Evolutionary conservation across 2,329 filamentous ascomycete genomes (phyloP), one percentile per base, ranked within the genome.

Genomic region (Zasmidium citrigriseum): DNA sequence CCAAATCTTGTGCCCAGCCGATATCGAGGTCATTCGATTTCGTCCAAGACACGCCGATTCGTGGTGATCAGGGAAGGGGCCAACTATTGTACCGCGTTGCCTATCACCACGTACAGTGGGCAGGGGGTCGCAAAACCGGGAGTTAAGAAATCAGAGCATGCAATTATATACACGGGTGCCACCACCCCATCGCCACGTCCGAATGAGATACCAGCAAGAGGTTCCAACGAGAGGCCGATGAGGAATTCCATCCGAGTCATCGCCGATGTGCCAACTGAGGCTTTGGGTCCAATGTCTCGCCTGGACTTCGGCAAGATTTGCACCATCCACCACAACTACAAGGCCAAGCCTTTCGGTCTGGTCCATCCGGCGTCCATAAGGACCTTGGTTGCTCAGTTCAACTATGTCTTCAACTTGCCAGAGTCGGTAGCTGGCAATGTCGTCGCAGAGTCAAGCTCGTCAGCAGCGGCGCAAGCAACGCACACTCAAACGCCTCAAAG

Each of bases 31-130:
- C 7, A 7, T 34, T 34, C 9, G 14, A 57, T 67, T 1, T 64
- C 56, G 29, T 60, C 66, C 12, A 69, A 69, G 51, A 54, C 65
- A 0, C 61, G 68, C 0, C 49, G 65, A 10, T 70, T 69, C 46
- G 66, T 69, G 1, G 64, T 70, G 5, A 59, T 69, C 10, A 57
- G 64, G 11, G 59, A 59, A 38, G 54, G 51, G 1, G 29, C 41
- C 1, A 24, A 49, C 3, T 65, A 57, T 24, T 68, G 65, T 20
- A 56, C 23, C 29, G 63, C 59, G 7, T 14, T 69, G 2, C 67
- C 68, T 1, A 65, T 71, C 44, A 48, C 55, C 5, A 69, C 64
- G 1, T 70, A 70, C 41, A 51, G 55, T 16, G 27, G 52, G 11
- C 61, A 55, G 45, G 69, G 67, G 2, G 65, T 69, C 0, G 34